Percentiles rank a stretch among this genome's conserved stretches.
These are phyloP conservation scores for Aspergillus sp. DNA, from an alignment of 2,329 filamentous ascomycete species.

Conservation along the genomic window DNA sequence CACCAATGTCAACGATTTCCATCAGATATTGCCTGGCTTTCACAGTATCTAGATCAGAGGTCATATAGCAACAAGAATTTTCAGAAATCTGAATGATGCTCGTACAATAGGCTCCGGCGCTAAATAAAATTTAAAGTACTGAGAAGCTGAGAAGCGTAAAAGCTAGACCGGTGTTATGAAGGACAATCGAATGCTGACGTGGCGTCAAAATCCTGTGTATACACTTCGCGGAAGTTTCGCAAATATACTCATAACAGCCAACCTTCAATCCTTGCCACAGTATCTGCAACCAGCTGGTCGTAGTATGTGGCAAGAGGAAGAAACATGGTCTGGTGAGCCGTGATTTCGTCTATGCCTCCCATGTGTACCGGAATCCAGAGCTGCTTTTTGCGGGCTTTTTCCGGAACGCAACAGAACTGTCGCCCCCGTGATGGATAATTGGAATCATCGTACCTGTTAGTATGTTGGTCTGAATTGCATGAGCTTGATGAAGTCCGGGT, in stretches of 20 bases:
- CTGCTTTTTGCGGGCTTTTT: background rate
- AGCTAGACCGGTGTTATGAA: too few species aligned
- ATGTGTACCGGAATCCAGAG: conserved; percentile 80
- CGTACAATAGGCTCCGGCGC: too few species aligned
- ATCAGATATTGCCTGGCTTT: too few species aligned
- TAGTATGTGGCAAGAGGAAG: conserved; percentile 67
- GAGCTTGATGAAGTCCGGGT: background rate
- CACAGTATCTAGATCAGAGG: too few species aligned
- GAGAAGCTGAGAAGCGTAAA: too few species aligned
- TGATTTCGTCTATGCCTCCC: conserved; percentile 79
- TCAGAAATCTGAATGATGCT: too few species aligned
- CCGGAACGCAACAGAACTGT: conserved; percentile 41
- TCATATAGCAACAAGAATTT: too few species aligned
- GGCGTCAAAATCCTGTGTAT: too few species aligned
- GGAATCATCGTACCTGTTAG: conserved; percentile 42
- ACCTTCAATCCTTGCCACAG: conserved; percentile 55
- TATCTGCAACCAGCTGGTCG: conserved; percentile 72
- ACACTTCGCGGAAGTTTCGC: too few species aligned
- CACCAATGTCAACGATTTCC: too few species aligned
- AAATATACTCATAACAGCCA: conserved; percentile 49
- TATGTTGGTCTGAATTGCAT: conserved; percentile 1
- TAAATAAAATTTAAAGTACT: too few species aligned
- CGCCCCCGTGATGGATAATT: conserved; percentile 59
- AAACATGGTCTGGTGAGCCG: conserved; percentile 81
- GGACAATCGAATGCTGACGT: too few species aligned